Conservation (phyloP, 2,329 filamentous ascomycete genomes). For the Beauveria scarabaeidicola region DNA sequence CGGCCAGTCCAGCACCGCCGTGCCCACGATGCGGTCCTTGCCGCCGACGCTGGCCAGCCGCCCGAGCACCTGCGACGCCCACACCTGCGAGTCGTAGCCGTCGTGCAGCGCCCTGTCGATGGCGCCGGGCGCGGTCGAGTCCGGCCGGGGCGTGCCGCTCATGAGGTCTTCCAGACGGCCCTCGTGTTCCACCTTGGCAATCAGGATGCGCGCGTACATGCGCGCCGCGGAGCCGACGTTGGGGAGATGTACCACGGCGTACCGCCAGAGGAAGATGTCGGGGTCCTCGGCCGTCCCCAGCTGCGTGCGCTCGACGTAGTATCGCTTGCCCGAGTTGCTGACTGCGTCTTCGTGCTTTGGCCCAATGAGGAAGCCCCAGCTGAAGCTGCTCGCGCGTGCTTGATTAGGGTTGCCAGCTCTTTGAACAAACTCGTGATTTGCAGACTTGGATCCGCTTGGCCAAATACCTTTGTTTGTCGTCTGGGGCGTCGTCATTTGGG, state of each 20-base stretch:
- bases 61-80: slow-evolving; percentile 5
- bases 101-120: background rate
- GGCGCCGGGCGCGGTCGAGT: background rate
- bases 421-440: background rate
- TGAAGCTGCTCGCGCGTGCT: background rate
- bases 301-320: background rate
- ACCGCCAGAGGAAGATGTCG: background rate
- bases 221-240: background rate
- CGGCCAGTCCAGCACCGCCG: slow-evolving; percentile 6
- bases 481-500: background rate
- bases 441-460: background rate
- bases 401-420: background rate
- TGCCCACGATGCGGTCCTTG: slow-evolving; percentile 3
- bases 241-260: background rate
- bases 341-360: slow-evolving; percentile 9
- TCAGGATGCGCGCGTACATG: slow-evolving; percentile 8
- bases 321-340: slow-evolving; percentile 2
- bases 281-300: background rate
- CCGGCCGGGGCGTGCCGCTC: background rate
- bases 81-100: slow-evolving; percentile 2
- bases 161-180: background rate
- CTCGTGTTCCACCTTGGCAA: slow-evolving; percentile 9
- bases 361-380: slow-evolving; percentile 10
- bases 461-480: slow-evolving; percentile 2
- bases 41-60: background rate